Conservation (phyloP, 805 yeast species). For the Wickerhamiella dianesei region DNA sequence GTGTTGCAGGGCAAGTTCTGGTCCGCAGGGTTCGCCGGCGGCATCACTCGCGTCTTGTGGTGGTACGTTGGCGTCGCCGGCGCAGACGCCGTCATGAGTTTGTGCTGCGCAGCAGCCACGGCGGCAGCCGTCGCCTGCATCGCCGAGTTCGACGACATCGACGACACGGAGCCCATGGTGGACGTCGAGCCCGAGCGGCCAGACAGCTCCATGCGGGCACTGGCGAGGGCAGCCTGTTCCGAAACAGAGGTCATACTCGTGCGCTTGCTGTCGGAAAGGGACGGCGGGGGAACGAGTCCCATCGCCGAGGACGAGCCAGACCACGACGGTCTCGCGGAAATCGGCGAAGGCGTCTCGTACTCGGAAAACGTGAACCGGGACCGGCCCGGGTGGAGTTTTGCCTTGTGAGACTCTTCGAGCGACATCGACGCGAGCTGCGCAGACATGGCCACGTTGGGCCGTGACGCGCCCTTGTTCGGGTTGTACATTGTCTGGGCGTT, state of each 20-base stretch:
- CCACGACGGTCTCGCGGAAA: neutral
- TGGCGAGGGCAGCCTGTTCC: neutral
- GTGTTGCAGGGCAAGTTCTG: conserved; percentile 99
- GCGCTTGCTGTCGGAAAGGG: neutral
- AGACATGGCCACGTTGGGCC: neutral
- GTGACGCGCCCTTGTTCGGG: conserved; percentile 2
- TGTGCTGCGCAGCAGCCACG: neutral
- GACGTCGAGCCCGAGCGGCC: neutral
- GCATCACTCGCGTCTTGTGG: conserved; percentile 17
- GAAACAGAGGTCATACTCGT: neutral
- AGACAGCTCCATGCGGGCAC: neutral
- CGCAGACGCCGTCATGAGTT: neutral
- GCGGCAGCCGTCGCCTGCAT: neutral
- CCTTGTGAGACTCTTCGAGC: neutral
- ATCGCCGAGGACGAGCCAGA: neutral
- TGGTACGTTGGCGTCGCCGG: neutral
- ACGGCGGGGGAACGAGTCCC: neutral
- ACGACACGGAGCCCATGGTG: neutral
- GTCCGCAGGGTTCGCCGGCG: conserved; percentile 88
- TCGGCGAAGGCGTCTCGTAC: neutral
- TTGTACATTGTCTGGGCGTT: neutral
- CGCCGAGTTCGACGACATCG: neutral
- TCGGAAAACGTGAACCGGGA: neutral
- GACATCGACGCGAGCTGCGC: conserved; percentile 10
- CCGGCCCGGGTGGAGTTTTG: neutral